These are phyloP conservation scores for Buxus sempervirens DNA, from an alignment of 164 flowering plant genomes.

Conservation along the genomic window DNA sequence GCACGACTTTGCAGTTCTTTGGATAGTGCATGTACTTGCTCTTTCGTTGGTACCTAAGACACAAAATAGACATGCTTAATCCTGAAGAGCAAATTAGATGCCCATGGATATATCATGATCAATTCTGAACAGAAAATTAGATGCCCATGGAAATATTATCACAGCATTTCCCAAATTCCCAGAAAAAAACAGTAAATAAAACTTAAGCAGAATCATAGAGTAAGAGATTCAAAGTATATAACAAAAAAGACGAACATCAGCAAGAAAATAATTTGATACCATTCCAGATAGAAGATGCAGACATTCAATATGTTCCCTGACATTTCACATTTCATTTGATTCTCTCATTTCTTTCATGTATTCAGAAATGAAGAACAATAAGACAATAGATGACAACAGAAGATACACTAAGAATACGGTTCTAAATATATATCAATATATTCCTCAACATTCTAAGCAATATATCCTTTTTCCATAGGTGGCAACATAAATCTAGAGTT, in stretches of 20 bases:
- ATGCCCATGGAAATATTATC: too few relatives aligned
- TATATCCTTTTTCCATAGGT: too few relatives aligned
- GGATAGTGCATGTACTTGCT: constrained; percentile 77
- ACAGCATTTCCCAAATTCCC: background rate
- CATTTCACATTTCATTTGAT: background rate
- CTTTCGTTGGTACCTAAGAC: constrained; percentile 79
- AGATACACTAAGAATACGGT: background rate
- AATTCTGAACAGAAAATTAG: too few relatives aligned
- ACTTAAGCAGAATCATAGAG: background rate
- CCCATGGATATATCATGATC: background rate
- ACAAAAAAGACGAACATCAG: background rate
- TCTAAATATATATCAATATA: too few relatives aligned
- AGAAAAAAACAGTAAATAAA: background rate
- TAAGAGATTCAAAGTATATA: background rate
- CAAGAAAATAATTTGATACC: background rate
- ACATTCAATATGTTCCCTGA: too few relatives aligned
- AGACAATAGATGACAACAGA: background rate
- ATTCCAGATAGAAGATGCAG: background rate
- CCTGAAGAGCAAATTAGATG: background rate
- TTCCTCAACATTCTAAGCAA: too few relatives aligned
- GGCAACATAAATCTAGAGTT: too few relatives aligned
- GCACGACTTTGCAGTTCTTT: constrained; percentile 74
- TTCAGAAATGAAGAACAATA: background rate
- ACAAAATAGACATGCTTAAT: constrained; percentile 2
- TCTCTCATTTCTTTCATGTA: background rate